Conservation (phyloP, 345 rosid species). For the Bruguiera parviflora region DNA sequence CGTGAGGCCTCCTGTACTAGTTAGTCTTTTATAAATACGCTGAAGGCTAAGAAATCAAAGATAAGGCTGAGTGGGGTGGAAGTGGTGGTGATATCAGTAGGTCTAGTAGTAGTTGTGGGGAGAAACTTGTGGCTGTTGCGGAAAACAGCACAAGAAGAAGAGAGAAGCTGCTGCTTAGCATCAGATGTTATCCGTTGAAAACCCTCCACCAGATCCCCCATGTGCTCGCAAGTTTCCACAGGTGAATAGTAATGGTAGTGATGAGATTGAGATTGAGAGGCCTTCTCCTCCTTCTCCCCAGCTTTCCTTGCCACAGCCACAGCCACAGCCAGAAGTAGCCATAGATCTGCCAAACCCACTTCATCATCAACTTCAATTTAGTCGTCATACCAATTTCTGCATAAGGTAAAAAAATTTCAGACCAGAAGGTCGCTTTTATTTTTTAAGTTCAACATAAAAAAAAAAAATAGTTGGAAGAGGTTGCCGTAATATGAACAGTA, state of each 20-base stretch:
- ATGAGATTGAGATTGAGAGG: constrained; percentile 32
- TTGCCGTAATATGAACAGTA: too few species aligned
- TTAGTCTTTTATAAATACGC: constrained; percentile 40
- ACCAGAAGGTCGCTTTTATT: neutral
- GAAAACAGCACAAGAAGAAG: constrained; percentile 58
- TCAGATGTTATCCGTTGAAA: constrained; percentile 87
- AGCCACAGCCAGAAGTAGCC: constrained; percentile 14
- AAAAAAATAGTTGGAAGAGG: constrained; percentile 1
- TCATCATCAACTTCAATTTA: constrained; percentile 22
- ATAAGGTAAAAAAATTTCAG: constrained; percentile 53
- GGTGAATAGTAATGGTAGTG: constrained; percentile 27
- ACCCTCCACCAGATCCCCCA: constrained; percentile 64
- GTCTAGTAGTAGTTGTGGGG: constrained; percentile 23
- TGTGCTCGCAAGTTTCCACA: constrained; percentile 42
- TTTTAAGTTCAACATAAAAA: neutral
- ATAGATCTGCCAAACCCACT: constrained; percentile 43
- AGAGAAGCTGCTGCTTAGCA: constrained; percentile 37
- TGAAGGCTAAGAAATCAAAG: constrained; percentile 53
- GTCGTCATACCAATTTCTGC: constrained; percentile 59
- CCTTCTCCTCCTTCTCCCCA: constrained; percentile 42
- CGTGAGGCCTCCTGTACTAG: neutral
- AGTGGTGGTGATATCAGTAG: constrained; percentile 19
- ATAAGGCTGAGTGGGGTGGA: constrained; percentile 39
- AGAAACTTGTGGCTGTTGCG: constrained; percentile 57
- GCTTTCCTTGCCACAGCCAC: constrained; percentile 31